These are phyloP conservation scores for Hypoxylon cercidicola DNA, from an alignment of 495 filamentous ascomycete genomes.

Conservation along the genomic window DNA sequence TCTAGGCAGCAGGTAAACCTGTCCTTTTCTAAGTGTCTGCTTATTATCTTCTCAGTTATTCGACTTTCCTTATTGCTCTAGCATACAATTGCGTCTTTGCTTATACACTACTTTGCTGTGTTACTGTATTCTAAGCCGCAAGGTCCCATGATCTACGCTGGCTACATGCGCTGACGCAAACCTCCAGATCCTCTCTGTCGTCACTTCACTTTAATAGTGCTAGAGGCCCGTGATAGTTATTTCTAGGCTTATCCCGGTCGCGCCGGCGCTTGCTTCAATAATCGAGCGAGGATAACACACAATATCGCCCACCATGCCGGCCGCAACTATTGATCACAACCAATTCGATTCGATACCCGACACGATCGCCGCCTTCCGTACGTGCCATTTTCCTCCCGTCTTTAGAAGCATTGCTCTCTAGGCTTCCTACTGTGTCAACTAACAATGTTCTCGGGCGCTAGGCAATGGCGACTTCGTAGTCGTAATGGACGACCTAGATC, in stretches of 20 bases:
- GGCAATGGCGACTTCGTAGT: constrained; percentile 93
- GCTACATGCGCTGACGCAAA: constrained; percentile 9
- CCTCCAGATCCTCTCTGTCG: not conserved
- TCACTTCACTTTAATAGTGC: no score
- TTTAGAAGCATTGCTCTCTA: no score
- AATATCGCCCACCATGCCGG: constrained; percentile 50
- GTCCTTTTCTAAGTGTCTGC: no score
- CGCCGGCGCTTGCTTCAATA: no score
- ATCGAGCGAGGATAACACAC: not conserved
- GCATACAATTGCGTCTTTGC: not conserved
- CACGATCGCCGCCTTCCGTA: constrained; percentile 84
- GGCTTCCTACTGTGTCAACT: constrained; percentile 13
- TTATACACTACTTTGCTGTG: not conserved
- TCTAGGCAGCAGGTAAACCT: not conserved
- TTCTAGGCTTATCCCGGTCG: no score
- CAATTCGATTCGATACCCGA: constrained; percentile 89
- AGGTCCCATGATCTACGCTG: constrained; percentile 6
- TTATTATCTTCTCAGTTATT: no score
- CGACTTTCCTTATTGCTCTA: no score
- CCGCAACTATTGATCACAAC: constrained; percentile 52
- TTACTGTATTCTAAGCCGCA: constrained; percentile 1
- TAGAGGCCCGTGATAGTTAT: no score
- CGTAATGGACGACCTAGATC: constrained; percentile 86
- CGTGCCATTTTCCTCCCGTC: constrained; percentile 46
- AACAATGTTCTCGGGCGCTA: constrained; percentile 45